A percentile compares a stretch with the other conserved stretches of the same genome.
phyloP scores from a whole-genome alignment of 2,329 filamentous ascomycete species.

The Aspergillus jensenii region DNA sequence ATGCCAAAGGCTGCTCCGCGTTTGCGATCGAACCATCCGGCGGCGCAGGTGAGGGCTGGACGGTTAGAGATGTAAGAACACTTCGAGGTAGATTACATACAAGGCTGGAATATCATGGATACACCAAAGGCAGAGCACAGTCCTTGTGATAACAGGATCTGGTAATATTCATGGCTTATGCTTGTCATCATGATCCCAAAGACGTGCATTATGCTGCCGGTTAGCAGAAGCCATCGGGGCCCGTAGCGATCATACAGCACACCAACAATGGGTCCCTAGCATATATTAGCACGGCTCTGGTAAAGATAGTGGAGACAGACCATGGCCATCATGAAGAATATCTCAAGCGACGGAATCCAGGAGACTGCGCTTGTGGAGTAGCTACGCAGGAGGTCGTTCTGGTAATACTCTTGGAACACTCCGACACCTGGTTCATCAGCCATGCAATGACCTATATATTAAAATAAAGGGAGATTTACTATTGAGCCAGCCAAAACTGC shows the following conservation, averaged over 20 bases:
- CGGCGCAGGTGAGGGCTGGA: slow-evolving; percentile 15
- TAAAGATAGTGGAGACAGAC: background rate
- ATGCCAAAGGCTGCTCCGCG: slow-evolving; percentile 55
- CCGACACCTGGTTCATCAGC: slow-evolving; percentile 10
- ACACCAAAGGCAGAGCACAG: slow-evolving; percentile 51
- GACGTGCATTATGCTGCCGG: slow-evolving; percentile 55
- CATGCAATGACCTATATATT: background rate
- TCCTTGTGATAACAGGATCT: slow-evolving; percentile 52
- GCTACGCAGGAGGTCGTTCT: background rate
- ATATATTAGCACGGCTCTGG: background rate
- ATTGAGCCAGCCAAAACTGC: slow-evolving; percentile 5
- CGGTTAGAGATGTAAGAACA: background rate
- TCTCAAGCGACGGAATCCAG: slow-evolving; percentile 14
- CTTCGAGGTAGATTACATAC: background rate
- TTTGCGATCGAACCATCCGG: slow-evolving; percentile 52
- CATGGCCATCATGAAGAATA: slow-evolving; percentile 15
- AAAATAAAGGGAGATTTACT: background rate
- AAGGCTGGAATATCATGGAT: slow-evolving; percentile 47
- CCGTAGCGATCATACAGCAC: slow-evolving; percentile 64
- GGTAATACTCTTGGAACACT: slow-evolving; percentile 15
- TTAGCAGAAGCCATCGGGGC: slow-evolving; percentile 53
- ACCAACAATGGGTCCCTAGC: slow-evolving; percentile 55
- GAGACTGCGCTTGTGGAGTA: slow-evolving; percentile 13
- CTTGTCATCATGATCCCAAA: slow-evolving; percentile 61
- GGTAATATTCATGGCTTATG: slow-evolving; percentile 53